These are phyloP conservation scores for Ilyonectria robusta DNA, from an alignment of 2,329 filamentous ascomycete genomes.

Conservation along the genomic window DNA sequence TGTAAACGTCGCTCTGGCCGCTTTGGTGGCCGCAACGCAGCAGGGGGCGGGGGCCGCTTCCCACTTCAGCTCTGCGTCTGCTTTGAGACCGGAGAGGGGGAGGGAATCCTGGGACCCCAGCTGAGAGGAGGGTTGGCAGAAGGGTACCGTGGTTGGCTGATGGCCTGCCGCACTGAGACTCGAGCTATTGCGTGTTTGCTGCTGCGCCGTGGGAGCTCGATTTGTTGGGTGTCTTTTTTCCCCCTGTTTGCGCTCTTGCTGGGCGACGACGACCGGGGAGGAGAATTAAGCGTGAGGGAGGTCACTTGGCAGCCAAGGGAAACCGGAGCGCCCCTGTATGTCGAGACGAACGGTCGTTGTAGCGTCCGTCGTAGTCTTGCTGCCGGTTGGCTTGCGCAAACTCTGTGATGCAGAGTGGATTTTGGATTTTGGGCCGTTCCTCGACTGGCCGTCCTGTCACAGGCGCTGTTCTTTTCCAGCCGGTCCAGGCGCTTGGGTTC, in stretches of 20 bases:
- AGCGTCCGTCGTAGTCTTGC: not conserved
- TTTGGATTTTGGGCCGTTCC: slow-evolving; percentile 5
- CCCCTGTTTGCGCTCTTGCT: not conserved
- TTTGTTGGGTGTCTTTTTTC: not conserved
- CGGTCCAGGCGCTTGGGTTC: slow-evolving; percentile 25
- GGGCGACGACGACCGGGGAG: not conserved
- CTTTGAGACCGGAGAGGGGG: not conserved
- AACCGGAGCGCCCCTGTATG: not conserved
- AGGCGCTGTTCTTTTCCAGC: slow-evolving; percentile 7
- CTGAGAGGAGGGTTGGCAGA: not conserved
- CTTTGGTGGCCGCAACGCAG: not conserved
- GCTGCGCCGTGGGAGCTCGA: slow-evolving; percentile 8
- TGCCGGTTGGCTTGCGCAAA: not conserved
- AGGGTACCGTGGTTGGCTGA: slow-evolving; percentile 12
- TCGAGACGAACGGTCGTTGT: not conserved
- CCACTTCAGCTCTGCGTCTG: slow-evolving; percentile 4
- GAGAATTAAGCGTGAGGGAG: not conserved
- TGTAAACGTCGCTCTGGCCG: slow-evolving; percentile 1
- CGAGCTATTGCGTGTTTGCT: not conserved
- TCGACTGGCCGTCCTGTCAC: not conserved
- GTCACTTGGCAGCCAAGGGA: not conserved
- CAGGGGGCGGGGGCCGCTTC: slow-evolving; percentile 9
- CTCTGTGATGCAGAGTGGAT: slow-evolving; percentile 2
- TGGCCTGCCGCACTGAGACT: slow-evolving; percentile 19
- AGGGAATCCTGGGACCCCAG: not conserved